Conservation (phyloP, 2,329 filamentous ascomycete genomes). For the Phyllachora maydis region DNA sequence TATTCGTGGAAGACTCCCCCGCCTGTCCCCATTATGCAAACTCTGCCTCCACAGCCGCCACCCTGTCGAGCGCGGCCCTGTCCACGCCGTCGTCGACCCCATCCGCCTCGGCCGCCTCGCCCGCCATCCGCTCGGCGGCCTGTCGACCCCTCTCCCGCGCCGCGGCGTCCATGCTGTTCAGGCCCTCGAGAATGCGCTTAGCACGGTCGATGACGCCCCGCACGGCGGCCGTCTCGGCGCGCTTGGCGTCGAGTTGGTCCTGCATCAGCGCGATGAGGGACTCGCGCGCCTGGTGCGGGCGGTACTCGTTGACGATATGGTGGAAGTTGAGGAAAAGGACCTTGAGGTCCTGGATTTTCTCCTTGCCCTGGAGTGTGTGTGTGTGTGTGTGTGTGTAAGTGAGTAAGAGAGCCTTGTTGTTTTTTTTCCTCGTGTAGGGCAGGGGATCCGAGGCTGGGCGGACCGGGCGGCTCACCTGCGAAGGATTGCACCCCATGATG, state of each 20-base stretch:
- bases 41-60: background rate
- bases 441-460: no score
- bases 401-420: background rate
- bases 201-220: conserved; percentile 51
- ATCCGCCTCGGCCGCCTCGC: no score
- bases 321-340: conserved; percentile 82
- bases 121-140: no score
- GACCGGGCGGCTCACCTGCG: conserved; percentile 23
- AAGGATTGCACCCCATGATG: conserved; percentile 44
- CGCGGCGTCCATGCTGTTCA: conserved; percentile 38
- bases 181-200: conserved; percentile 47
- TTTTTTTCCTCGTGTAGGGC: no score
- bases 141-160: no score
- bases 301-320: conserved; percentile 82
- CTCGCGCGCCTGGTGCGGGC: conserved; percentile 81
- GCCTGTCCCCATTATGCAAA: background rate
- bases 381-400: background rate
- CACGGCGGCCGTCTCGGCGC: conserved; percentile 51
- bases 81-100: no score
- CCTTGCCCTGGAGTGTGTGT: conserved; percentile 24
- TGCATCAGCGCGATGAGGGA: conserved; percentile 78
- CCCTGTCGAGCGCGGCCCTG: no score
- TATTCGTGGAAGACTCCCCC: background rate
- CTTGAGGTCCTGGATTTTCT: conserved; percentile 60
- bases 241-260: conserved; percentile 52